Evolutionary conservation across 2,329 filamentous ascomycete genomes (phyloP).

Genomic region (Mycocentrospora acerina): DNA sequence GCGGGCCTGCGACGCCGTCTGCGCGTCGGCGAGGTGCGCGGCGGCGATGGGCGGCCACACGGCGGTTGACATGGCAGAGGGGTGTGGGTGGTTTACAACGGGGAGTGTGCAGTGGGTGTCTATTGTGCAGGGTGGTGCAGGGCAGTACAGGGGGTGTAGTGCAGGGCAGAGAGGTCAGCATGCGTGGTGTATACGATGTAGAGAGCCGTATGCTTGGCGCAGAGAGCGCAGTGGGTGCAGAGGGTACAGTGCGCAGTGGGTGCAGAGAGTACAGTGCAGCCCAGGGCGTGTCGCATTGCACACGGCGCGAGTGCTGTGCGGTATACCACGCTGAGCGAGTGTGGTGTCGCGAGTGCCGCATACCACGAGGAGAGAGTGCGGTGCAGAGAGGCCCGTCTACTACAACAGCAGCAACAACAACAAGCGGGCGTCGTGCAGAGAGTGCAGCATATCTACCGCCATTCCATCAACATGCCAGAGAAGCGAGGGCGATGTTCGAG

Average conservation of each 20-base stretch:
- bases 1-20: slow-evolving; percentile 54
- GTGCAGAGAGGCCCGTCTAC: not conserved
- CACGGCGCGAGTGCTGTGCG: not conserved
- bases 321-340: not conserved
- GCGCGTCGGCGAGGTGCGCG: slow-evolving; percentile 53
- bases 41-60: slow-evolving; percentile 60
- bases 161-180: too few relatives aligned
- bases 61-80: slow-evolving; percentile 57
- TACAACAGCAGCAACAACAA: slow-evolving; percentile 4
- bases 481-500: too few relatives aligned
- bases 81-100: not conserved
- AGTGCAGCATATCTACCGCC: slow-evolving; percentile 1
- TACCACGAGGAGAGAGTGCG: not conserved
- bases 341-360: not conserved
- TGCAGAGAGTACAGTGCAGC: not conserved
- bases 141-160: too few relatives aligned
- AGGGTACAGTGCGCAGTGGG: not conserved
- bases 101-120: too few relatives aligned
- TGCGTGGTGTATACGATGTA: not conserved
- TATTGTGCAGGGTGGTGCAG: too few relatives aligned
- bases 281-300: not conserved
- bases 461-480: not conserved
- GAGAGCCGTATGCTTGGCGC: not conserved
- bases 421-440: slow-evolving; percentile 1
- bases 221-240: too few relatives aligned